Evolutionary conservation across 1,139 yeast species (phyloP).

Genomic region (Sugiyamaella castrensis): DNA sequence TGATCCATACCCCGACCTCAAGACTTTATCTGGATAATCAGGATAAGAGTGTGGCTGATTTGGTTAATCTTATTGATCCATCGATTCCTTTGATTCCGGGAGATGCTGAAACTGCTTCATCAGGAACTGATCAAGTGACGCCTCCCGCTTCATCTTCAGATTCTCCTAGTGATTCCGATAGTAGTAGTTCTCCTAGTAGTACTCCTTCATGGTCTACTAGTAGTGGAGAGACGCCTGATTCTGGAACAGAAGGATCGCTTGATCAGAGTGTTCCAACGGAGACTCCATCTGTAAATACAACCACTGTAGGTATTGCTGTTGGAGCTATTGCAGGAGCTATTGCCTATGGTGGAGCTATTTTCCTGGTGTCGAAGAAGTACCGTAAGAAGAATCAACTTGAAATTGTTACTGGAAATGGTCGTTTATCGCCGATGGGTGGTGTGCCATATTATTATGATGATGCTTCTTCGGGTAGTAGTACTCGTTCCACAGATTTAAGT

Average conservation of each 20-base stretch:
- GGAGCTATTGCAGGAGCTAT: conserved; percentile 41
- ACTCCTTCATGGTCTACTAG: conserved; percentile 3
- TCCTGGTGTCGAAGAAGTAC: conserved; percentile 34
- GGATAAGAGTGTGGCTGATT: conserved; percentile 33
- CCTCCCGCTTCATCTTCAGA: conserved; percentile 18
- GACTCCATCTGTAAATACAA: conserved; percentile 29
- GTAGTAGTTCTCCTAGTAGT: conserved; percentile 11
- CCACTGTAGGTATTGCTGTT: conserved; percentile 40
- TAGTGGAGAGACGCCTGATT: conserved; percentile 13
- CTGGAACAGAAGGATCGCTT: conserved; percentile 33
- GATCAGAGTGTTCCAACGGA: conserved; percentile 32
- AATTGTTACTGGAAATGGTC: conserved; percentile 7
- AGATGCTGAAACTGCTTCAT: conserved; percentile 17
- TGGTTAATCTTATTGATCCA: conserved; percentile 42
- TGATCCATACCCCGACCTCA: conserved; percentile 35
- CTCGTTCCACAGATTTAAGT: conserved; percentile 18
- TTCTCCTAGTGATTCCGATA: conserved; percentile 14
- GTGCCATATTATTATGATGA: conserved; percentile 20
- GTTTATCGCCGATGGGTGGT: conserved; percentile 8
- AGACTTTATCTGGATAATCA: conserved; percentile 35
- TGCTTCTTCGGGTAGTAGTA: conserved; percentile 17
- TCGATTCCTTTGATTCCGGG: conserved; percentile 36
- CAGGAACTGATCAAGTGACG: conserved; percentile 7
- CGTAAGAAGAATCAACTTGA: conserved; percentile 27
- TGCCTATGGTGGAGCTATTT: conserved; percentile 38